phyloP scores from a whole-genome alignment of 345 rosid species.

The Pistacia vera region DNA sequence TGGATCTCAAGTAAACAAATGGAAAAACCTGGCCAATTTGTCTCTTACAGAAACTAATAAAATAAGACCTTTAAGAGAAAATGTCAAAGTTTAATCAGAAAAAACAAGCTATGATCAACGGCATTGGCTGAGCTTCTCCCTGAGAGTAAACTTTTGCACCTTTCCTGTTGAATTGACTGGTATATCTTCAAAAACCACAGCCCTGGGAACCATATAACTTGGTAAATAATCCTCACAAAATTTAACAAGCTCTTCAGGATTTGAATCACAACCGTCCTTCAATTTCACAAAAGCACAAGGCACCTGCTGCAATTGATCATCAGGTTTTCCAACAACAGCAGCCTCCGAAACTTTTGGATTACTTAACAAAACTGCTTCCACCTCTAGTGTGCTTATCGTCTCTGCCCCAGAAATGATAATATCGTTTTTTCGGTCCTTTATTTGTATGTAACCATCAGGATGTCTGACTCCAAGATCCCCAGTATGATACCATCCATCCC shows the following conservation, averaged over 20 bases:
- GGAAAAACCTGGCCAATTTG: neutral
- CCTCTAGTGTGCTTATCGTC: constrained; percentile 48
- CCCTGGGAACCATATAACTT: constrained; percentile 39
- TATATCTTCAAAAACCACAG: constrained; percentile 43
- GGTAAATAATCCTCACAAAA: constrained; percentile 36
- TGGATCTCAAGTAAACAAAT: neutral
- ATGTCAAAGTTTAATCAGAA: neutral
- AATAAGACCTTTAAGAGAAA: neutral
- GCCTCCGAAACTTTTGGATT: constrained; percentile 47
- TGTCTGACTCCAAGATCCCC: constrained; percentile 57
- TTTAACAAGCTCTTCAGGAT: constrained; percentile 35
- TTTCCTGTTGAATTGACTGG: constrained; percentile 55
- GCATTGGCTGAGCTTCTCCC: constrained; percentile 34
- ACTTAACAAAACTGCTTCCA: constrained; percentile 40
- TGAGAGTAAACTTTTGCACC: constrained; percentile 45
- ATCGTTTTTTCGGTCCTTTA: constrained; percentile 65
- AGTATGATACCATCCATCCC: constrained; percentile 63
- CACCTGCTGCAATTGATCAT: constrained; percentile 27
- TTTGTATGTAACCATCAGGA: constrained; percentile 50
- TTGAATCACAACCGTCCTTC: constrained; percentile 33
- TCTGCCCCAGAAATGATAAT: constrained; percentile 25
- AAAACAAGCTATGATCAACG: neutral
- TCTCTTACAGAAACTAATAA: neutral
- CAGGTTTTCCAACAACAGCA: constrained; percentile 47
- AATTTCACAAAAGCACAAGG: constrained; percentile 54